Evolutionary conservation across 805 yeast species (phyloP).

Genomic region (Hanseniaspora mollemarum): DNA sequence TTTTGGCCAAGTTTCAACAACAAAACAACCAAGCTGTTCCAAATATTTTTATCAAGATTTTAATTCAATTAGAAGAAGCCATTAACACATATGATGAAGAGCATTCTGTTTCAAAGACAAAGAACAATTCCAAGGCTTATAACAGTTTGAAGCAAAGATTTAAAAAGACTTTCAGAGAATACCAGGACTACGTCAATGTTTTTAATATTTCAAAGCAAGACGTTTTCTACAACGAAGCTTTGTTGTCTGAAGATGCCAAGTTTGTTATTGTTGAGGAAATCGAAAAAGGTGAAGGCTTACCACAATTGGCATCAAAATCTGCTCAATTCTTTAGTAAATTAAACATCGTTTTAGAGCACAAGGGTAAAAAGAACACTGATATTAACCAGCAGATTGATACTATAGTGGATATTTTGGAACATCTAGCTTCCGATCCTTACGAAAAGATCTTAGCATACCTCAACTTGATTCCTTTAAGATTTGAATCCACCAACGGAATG

Average conservation of each 20-base stretch:
- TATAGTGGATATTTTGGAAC: constrained; percentile 48
- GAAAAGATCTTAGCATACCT: constrained; percentile 69
- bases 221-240: constrained; percentile 42
- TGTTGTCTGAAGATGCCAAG: constrained; percentile 24
- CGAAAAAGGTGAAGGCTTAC: constrained; percentile 14
- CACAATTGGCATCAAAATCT: constrained; percentile 19
- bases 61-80: constrained; percentile 63
- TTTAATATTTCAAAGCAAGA: constrained; percentile 58
- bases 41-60: constrained; percentile 50
- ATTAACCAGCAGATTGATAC: constrained; percentile 60
- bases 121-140: constrained; percentile 77
- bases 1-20: constrained; percentile 57
- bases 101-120: constrained; percentile 54
- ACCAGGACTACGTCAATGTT: constrained; percentile 44
- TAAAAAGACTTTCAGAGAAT: constrained; percentile 65
- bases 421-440: constrained; percentile 47
- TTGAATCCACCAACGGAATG: constrained; percentile 61
- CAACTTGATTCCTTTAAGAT: constrained; percentile 75
- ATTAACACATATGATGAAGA: constrained; percentile 46
- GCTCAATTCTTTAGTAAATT: constrained; percentile 55
- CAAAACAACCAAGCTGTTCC: constrained; percentile 62
- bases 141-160: constrained; percentile 82
- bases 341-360: constrained; percentile 64
- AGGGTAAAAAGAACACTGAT: constrained; percentile 94
- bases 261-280: constrained; percentile 25